phyloP scores from a whole-genome alignment of 495 filamentous ascomycete genomes.

The Astrothelium macrocarpum region DNA sequence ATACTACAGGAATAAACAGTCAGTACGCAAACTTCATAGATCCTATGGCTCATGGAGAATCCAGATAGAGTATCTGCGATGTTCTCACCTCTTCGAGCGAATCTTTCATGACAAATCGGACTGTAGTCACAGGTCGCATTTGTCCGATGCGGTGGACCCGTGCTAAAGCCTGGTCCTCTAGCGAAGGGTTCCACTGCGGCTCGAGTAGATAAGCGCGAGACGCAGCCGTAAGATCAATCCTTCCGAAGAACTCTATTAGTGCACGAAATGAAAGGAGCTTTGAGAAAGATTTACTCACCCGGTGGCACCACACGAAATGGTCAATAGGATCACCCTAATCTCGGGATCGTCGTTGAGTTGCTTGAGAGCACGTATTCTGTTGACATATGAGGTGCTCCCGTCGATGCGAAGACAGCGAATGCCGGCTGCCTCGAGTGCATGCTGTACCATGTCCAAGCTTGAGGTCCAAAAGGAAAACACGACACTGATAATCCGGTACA shows the following conservation, averaged over 20 bases:
- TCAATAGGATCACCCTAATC: not conserved
- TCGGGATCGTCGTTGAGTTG: not conserved
- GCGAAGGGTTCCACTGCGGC: conserved; percentile 30
- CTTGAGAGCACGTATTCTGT: conserved; percentile 3
- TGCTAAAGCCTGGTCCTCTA: conserved; percentile 25
- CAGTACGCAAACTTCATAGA: not conserved
- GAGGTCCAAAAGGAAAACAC: conserved; percentile 39
- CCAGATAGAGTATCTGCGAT: no score
- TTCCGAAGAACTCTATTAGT: not conserved
- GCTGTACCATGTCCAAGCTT: conserved; percentile 33
- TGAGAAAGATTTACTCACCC: not conserved
- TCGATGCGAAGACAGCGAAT: conserved; percentile 33
- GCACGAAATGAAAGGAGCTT: not conserved
- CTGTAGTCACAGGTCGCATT: conserved; percentile 19
- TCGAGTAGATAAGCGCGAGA: conserved; percentile 22
- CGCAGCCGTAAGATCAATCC: conserved; percentile 21
- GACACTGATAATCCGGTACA: conserved; percentile 22
- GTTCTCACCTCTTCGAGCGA: conserved; percentile 16
- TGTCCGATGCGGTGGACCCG: conserved; percentile 27
- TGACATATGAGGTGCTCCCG: conserved; percentile 26
- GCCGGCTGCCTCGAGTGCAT: conserved; percentile 23
- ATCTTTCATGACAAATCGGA: conserved; percentile 18
- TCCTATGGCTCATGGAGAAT: not conserved
- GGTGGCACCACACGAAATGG: conserved; percentile 5
- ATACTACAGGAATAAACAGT: not conserved